Base-by-base conservation (phyloP, 2,329 filamentous ascomycete genomes). In the Nannizziopsis barbatae region DNA sequence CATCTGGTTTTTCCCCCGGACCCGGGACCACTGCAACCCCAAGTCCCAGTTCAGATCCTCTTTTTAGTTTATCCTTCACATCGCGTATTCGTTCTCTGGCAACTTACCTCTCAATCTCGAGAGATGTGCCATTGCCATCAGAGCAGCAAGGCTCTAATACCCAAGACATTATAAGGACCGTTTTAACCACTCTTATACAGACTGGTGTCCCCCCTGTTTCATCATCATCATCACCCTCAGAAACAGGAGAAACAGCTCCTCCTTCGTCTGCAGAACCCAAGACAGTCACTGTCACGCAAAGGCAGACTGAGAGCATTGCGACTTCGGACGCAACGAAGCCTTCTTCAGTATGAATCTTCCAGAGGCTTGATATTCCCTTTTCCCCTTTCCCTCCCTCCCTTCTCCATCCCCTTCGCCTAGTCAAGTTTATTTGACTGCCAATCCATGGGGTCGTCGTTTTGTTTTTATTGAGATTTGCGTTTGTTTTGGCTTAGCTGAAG, bases 201-300 rank as follows among this genome's bases (percentile, higher is more conserved):
- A 47, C 45, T 47, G 45, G 45, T 47, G 22, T 30, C 14, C n/a
- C 43, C 32, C 18, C 43, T 39, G 12, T 15, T 17, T 32, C 41
- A 9, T 42, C 43, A 22, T 45, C 33, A 38, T 38, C 33, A 11
- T 27, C 35, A 14, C n/a, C 22, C 22, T 27, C 22, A 27, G 22
- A 27, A 27, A 27, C 22, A 27, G 22, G 22, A 27, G 22, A 27
- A 11, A 36, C 33, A 36, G 12, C 33, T 36, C 33, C 33, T 12
- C 14, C 42, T 14, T 44, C 37, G 35, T 27, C 30, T 41, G 22
- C 32, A 12, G 42, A 27, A 35, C 44, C 35, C 12, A 27, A 37
- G 14, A 50, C 50, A 20, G 27, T 47, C n/a, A 52, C 50, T 20
- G 47, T 46, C 22, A 50, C 47, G 7, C 12, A 44, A 32, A 37